Evolutionary conservation across 768 basidiomycete genomes (phyloP).

Genomic region (Lentinula edodes): DNA sequence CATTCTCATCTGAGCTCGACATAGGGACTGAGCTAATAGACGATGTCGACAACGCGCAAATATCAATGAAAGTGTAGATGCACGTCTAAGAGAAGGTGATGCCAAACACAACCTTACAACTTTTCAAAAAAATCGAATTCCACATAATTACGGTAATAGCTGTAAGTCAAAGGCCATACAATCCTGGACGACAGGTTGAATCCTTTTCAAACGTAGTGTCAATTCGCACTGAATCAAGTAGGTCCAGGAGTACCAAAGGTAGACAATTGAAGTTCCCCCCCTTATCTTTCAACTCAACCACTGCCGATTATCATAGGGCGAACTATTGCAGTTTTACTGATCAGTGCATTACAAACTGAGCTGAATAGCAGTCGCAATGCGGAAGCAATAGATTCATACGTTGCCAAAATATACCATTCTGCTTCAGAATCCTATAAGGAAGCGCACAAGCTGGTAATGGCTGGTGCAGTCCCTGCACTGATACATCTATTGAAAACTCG

Average conservation of each 20-base stretch:
- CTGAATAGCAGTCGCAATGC: slow-evolving; percentile 16
- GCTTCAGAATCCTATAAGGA: slow-evolving; percentile 18
- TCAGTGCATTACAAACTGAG: slow-evolving; percentile 19
- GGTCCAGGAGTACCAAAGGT: neutral
- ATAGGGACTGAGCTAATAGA: too few species aligned
- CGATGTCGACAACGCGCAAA: too few species aligned
- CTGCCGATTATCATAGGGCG: neutral
- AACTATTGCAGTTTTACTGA: slow-evolving; percentile 17
- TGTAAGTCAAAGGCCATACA: neutral
- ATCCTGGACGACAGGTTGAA: neutral
- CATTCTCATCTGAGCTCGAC: too few species aligned
- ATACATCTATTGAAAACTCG: slow-evolving; percentile 18
- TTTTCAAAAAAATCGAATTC: too few species aligned
- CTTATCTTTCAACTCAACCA: neutral
- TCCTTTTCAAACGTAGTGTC: neutral
- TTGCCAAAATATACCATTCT: slow-evolving; percentile 15
- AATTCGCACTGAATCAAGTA: neutral
- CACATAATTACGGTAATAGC: too few species aligned
- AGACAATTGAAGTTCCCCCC: neutral
- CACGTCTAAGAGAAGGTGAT: too few species aligned
- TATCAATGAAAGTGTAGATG: too few species aligned
- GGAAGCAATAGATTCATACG: slow-evolving; percentile 17
- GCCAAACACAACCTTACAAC: too few species aligned
- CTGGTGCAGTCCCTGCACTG: slow-evolving; percentile 17
- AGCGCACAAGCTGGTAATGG: slow-evolving; percentile 21